phyloP scores from a whole-genome alignment of 352 stramenopile species.

The Phytophthora cactorum region DNA sequence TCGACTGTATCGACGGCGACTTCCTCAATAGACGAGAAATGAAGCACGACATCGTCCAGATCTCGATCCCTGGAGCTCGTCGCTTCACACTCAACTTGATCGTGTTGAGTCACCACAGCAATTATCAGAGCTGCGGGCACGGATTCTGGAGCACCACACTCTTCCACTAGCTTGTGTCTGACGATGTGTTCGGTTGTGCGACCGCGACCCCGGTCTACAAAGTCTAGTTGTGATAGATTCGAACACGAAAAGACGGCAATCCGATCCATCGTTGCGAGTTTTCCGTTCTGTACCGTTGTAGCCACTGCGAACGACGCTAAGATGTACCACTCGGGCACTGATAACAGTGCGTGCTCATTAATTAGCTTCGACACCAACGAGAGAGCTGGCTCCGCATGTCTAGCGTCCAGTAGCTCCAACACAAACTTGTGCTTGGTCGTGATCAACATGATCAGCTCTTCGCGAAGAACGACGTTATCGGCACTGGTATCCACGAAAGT shows the following conservation, averaged over 20 bases:
- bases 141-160: constrained; percentile 22
- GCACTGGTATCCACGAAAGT: constrained; percentile 14
- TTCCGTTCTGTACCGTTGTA: constrained; percentile 35
- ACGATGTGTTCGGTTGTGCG: constrained; percentile 14
- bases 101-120: constrained; percentile 1
- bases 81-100: constrained; percentile 3
- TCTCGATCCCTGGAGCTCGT: constrained; percentile 5
- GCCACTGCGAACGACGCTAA: constrained; percentile 42
- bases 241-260: constrained; percentile 8
- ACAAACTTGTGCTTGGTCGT: constrained; percentile 50
- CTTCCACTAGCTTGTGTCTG: constrained; percentile 23
- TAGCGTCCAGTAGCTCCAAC: constrained; percentile 40
- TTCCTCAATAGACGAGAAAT: constrained; percentile 19
- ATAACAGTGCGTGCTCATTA: constrained; percentile 58
- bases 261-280: constrained; percentile 35
- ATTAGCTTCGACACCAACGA: constrained; percentile 54
- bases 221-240: constrained; percentile 5
- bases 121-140: constrained; percentile 18
- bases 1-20: not conserved
- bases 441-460: constrained; percentile 34
- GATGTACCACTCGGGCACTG: constrained; percentile 56
- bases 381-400: constrained; percentile 40
- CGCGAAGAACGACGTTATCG: constrained; percentile 16
- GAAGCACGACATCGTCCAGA: constrained; percentile 21
- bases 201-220: not conserved